Evolutionary conservation across 176 grass and related monocot species (phyloP), one percentile per base, ranked within the genome.

Genomic region (Calamus simplicifolius): DNA sequence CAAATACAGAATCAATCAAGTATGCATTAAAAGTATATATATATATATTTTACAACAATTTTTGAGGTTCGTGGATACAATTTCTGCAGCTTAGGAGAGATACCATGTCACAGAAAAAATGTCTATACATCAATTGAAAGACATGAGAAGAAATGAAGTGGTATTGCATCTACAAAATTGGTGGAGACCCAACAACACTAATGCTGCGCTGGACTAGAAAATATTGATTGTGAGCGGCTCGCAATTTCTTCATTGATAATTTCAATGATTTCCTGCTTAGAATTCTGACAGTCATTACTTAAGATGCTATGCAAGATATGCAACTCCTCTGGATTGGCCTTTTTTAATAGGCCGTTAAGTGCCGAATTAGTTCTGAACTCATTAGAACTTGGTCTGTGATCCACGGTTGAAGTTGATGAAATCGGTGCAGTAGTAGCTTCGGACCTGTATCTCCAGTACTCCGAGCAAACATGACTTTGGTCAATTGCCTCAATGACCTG

Each of bases 381-480:
- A 16, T 10, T 43, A 57, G 18, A 1, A 49, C n/a, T 49, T 25
- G 35, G 12, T 5, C 35, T 29, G 0, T 58, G 43, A 55, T 58
- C 25, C 6, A 30, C 29, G 1, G 3, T 21, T 1, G 19, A 43
- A 14, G 16, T 49, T 16, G 26, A 18, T 4, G 18, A 28, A 48
- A 17, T 18, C 4, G 51, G 49, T 5, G 48, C 4, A 1, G 14
- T 6, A 10, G 13, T 49, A 6, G 49, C n/a, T 3, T 38, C 51
- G 0, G 27, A 25, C 14, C 78, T 70, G 35, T 68, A 95, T 70
- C 54, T 81, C 92, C 92, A 97, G 74, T 91, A 97, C 51, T 88
- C 92, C 10, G 66, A 77, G 61, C 87, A 91, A 13, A 88, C 27
- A 52, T 21, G 81, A 67, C 80, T 72, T 52, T 16, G 77, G 69